phyloP scores from a whole-genome alignment of 257 asterid genomes.

The Perilla frutescens region DNA sequence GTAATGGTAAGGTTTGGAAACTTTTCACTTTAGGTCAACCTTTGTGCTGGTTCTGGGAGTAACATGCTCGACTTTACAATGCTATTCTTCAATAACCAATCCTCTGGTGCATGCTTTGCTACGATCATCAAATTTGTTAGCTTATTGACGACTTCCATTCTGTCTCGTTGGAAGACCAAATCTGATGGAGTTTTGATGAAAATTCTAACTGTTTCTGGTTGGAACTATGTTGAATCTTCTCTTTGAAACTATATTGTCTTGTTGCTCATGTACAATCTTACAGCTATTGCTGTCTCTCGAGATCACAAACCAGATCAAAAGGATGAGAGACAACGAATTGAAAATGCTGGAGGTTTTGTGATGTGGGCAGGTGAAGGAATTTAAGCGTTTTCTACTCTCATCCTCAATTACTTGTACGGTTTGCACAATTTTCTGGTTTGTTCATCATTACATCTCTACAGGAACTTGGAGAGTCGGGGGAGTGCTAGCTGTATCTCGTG shows the following conservation, averaged over 20 bases:
- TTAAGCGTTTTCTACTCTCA: not conserved
- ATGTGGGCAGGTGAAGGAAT: constrained; percentile 80
- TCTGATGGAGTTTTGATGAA: not conserved
- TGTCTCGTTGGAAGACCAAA: too few species aligned
- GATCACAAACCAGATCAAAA: constrained; percentile 91
- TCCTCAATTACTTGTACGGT: not conserved
- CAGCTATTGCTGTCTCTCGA: constrained; percentile 85
- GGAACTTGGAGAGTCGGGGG: constrained; percentile 98
- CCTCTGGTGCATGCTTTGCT: too few species aligned
- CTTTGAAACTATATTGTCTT: not conserved
- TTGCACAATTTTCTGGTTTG: not conserved
- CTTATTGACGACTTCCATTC: not conserved
- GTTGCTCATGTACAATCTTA: constrained; percentile 26
- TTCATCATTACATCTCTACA: constrained; percentile 28
- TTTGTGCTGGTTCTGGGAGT: too few species aligned
- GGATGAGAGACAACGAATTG: constrained; percentile 86
- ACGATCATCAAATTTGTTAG: too few species aligned
- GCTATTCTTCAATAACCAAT: too few species aligned
- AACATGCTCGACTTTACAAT: too few species aligned
- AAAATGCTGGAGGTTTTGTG: constrained; percentile 90
- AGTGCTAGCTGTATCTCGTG: constrained; percentile 91
- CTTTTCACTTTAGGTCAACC: not conserved
- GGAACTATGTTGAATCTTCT: not conserved
- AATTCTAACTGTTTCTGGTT: too few species aligned
- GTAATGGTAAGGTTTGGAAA: constrained; percentile 57